Evolutionary conservation across 345 rosid genomes (phyloP).

Genomic region (Triadica sebifera): DNA sequence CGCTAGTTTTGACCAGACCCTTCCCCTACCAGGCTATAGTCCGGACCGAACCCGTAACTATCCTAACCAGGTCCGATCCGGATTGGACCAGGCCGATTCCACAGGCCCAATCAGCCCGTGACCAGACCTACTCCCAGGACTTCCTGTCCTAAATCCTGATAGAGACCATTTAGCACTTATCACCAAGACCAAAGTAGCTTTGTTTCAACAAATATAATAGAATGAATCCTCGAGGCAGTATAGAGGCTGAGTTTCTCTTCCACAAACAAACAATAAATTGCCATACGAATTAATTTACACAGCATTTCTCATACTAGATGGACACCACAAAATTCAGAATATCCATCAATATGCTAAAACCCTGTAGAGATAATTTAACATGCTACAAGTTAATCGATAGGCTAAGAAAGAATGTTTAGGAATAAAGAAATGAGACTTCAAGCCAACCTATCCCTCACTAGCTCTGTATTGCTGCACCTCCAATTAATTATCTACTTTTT

Average conservation of each 20-base stretch:
- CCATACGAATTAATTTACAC: conserved; percentile 9
- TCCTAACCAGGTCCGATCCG: no score
- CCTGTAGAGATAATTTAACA: conserved; percentile 13
- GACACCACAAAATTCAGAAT: conserved; percentile 16
- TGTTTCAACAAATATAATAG: background rate
- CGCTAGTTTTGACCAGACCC: no score
- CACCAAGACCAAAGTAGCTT: background rate
- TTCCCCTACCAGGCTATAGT: no score
- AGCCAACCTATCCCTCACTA: background rate
- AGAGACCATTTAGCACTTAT: background rate
- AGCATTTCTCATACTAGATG: background rate
- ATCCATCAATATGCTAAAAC: conserved; percentile 4
- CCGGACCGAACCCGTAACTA: no score
- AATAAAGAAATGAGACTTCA: background rate
- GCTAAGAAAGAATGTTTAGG: conserved; percentile 6
- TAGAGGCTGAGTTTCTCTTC: background rate
- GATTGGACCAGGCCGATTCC: no score
- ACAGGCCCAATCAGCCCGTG: no score
- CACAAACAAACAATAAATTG: background rate
- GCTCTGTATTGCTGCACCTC: no score
- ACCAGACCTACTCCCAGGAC: no score
- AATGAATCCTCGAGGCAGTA: no score
- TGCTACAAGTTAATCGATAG: conserved; percentile 4
- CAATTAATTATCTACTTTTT: conserved; percentile 11
- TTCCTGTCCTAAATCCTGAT: background rate